Evolutionary conservation across 495 filamentous ascomycete genomes (phyloP).

Genomic region (Lasiosphaeriaceae sp.): DNA sequence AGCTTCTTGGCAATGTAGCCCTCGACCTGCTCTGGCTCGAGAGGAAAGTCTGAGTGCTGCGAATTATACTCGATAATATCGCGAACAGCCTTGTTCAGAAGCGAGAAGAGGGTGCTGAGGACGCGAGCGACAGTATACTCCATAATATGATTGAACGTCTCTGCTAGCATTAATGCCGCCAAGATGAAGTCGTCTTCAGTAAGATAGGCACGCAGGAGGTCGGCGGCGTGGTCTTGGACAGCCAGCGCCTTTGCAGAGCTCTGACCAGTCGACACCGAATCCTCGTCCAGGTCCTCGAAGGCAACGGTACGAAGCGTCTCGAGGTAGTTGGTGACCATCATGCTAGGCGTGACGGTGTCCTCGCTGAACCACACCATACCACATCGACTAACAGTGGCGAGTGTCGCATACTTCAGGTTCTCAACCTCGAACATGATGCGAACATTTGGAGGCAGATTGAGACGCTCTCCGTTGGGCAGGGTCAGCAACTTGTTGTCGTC

Average conservation of each 20-base stretch:
- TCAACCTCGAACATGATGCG: constrained; percentile 99
- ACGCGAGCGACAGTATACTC: constrained; percentile 88
- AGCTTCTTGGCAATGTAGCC: constrained; percentile 88
- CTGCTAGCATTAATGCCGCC: constrained; percentile 70
- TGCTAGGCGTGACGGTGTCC: constrained; percentile 85
- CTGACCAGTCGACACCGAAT: constrained; percentile 76
- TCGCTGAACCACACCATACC: constrained; percentile 99
- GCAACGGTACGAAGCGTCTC: constrained; percentile 72
- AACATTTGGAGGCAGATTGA: constrained; percentile 89
- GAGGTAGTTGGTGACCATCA: constrained; percentile 92
- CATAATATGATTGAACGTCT: constrained; percentile 91
- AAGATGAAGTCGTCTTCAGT: constrained; percentile 72
- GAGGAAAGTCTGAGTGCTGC: constrained; percentile 88
- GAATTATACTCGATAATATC: constrained; percentile 92
- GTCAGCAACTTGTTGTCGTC: constrained; percentile 98
- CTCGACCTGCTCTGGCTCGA: constrained; percentile 85
- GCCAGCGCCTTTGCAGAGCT: constrained; percentile 69
- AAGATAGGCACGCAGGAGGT: constrained; percentile 70
- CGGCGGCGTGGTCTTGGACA: constrained; percentile 71
- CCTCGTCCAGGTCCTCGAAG: constrained; percentile 94
- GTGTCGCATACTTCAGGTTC: constrained; percentile 94
- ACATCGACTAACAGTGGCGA: constrained; percentile 96
- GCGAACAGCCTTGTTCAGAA: constrained; percentile 88
- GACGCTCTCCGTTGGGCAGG: constrained; percentile 93
- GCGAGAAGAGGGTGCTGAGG: constrained; percentile 88